Conservation (phyloP, 2,329 filamentous ascomycete genomes). For the Phoma sp. region DNA sequence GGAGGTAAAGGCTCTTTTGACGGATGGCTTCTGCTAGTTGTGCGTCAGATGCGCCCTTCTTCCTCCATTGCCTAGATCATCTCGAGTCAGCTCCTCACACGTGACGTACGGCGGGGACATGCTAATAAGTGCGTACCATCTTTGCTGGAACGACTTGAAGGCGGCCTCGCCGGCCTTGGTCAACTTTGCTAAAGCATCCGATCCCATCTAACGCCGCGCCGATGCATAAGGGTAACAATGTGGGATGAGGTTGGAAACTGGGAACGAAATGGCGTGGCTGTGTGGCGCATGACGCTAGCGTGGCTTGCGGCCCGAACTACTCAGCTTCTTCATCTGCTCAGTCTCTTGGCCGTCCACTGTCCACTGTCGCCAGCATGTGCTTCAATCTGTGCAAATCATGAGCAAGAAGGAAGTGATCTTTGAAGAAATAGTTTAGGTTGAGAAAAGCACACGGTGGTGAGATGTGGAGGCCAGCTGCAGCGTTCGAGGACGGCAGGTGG, state of each 20-base stretch:
- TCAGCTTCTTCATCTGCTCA: neutral
- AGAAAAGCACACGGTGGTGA: neutral
- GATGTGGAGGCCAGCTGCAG: neutral
- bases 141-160: constrained; percentile 18
- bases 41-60: constrained; percentile 6
- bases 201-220: constrained; percentile 16
- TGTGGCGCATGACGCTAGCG: constrained; percentile 10
- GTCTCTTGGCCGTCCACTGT: neutral
- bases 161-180: constrained; percentile 19
- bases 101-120: neutral
- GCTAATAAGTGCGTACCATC: constrained; percentile 6
- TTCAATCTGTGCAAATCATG: neutral
- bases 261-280: constrained; percentile 15
- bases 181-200: constrained; percentile 22
- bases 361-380: neutral
- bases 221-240: constrained; percentile 3
- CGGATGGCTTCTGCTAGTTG: constrained; percentile 16
- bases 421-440: too few species aligned
- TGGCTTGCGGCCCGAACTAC: constrained; percentile 1
- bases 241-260: constrained; percentile 9
- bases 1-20: constrained; percentile 15
- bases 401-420: neutral
- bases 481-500: too few species aligned
- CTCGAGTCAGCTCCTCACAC: neutral
- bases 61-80: constrained; percentile 9